Percentiles rank a stretch among this genome's conserved stretches.
phyloP scores from a whole-genome alignment of 2,329 filamentous ascomycete species.

The Exophiala alcalophila region DNA sequence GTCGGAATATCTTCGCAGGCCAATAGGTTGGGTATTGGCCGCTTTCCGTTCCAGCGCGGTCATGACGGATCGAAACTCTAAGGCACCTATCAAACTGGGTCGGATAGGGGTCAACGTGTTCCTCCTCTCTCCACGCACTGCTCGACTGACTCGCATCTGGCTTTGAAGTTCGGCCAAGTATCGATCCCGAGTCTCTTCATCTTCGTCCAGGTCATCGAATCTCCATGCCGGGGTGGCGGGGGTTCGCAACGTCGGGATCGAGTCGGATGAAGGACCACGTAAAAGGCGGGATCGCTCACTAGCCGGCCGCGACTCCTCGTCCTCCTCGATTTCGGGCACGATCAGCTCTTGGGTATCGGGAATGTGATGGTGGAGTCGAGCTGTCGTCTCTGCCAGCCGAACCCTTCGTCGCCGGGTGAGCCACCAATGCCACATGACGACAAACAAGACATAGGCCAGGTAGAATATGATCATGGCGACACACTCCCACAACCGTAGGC shows the following conservation, averaged over 20 bases:
- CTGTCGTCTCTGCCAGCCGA: constrained; percentile 65
- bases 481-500: constrained; percentile 84
- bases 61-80: constrained; percentile 89
- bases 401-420: constrained; percentile 60
- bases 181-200: constrained; percentile 55
- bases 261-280: constrained; percentile 55
- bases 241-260: constrained; percentile 61
- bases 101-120: constrained; percentile 80
- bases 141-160: constrained; percentile 84
- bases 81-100: constrained; percentile 84
- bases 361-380: constrained; percentile 70
- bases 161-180: constrained; percentile 78
- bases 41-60: constrained; percentile 83
- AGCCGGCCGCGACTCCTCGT: constrained; percentile 51
- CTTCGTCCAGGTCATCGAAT: constrained; percentile 56
- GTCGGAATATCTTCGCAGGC: constrained; percentile 67
- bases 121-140: constrained; percentile 62
- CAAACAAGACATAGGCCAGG: constrained; percentile 79
- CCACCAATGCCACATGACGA: constrained; percentile 91
- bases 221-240: constrained; percentile 47
- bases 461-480: constrained; percentile 88
- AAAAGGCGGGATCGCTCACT: constrained; percentile 46
- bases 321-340: constrained; percentile 53
- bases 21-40: constrained; percentile 66
- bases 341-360: constrained; percentile 59